Percentiles rank a stretch among this genome's conserved stretches.
phyloP scores from a whole-genome alignment of 106 monocot species.

The Triglochin maritima region DNA sequence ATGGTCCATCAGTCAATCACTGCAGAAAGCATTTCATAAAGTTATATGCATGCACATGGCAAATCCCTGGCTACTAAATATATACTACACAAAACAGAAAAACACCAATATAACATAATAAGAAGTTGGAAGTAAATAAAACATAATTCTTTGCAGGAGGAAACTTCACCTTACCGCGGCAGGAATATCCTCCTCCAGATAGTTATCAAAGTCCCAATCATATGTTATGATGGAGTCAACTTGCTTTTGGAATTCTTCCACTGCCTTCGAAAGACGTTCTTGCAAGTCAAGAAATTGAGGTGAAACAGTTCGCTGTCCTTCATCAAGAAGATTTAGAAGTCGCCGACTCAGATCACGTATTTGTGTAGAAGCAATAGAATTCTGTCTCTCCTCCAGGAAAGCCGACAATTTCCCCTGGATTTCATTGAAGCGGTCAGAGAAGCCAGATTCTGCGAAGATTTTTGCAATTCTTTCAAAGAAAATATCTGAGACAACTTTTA shows the following conservation, averaged over 20 bases:
- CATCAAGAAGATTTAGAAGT: slow-evolving; percentile 63
- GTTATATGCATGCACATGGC: no score
- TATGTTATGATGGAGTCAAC: slow-evolving; percentile 71
- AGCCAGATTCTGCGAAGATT: slow-evolving; percentile 67
- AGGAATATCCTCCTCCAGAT: slow-evolving; percentile 93
- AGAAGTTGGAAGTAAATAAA: neutral
- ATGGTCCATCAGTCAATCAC: neutral
- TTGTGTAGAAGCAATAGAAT: slow-evolving; percentile 58
- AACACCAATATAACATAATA: neutral
- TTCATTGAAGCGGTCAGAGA: slow-evolving; percentile 72
- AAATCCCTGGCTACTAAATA: no score
- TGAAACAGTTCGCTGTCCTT: slow-evolving; percentile 76
- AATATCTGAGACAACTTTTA: slow-evolving; percentile 44
- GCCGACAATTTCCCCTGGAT: slow-evolving; percentile 54
- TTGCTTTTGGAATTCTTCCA: slow-evolving; percentile 91
- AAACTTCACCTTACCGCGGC: slow-evolving; percentile 53
- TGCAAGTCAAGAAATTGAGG: slow-evolving; percentile 83
- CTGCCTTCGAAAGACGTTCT: slow-evolving; percentile 55
- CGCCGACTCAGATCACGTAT: slow-evolving; percentile 69
- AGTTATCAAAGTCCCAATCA: slow-evolving; percentile 97
- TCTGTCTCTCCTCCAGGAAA: slow-evolving; percentile 67
- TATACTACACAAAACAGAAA: no score
- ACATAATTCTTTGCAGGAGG: neutral
- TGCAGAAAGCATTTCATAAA: no score
- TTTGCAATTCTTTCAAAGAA: slow-evolving; percentile 80